Evolutionary conservation across 2,329 filamentous ascomycete species (phyloP), one percentile per base, ranked within the genome.

Genomic region (Pyrenochaeta sp.): DNA sequence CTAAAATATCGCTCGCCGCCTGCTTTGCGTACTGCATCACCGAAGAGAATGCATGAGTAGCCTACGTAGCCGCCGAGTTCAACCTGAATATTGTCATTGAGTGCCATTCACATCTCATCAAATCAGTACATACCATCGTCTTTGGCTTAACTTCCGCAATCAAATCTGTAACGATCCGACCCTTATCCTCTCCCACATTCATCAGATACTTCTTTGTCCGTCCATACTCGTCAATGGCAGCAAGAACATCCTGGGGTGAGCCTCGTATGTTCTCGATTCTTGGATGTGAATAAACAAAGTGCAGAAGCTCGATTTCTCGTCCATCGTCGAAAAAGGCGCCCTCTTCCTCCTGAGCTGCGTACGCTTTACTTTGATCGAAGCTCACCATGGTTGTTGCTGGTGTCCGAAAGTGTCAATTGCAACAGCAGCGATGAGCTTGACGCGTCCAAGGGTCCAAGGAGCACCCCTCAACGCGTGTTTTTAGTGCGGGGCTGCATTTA

Each of bases 1-100:
- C 87, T 90, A 71, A 84, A 87, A 76, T 92, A 93, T 20, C 79
- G 78, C 60, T 82, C 80, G 2, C 89, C 89, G 10, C 88, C 89
- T 2, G 82, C 83, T 44, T 82, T 80, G 52, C 84, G 83, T 14
- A 91, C 78, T 0, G 88, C 87, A 31, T 86, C 81, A 39, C 85
- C 89, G 67, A 93, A 94, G 1, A 92, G 80, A 54, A 95, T 86
- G 54, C 88, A 87, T 0, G 90, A 94, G 78, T 95, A 95, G 36
- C 91, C 91, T 17, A 92, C 83, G 73, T 94, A 95, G 43, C 90
- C 89, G 41, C 91, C 91, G 0, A 95, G 81, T 71, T 96, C 91
- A 41, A 94, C 82, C 79, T 81, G 52, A 27, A 35, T 35, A 15
- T 12, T 27, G 29, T 30, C 35, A 50, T 66, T 47, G 62, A 55